A percentile compares a stretch with the other conserved stretches of the same genome.
Evolutionary conservation across 2,329 filamentous ascomycete genomes (phyloP).

Genomic region (Rhytidhysteron rufulum): DNA sequence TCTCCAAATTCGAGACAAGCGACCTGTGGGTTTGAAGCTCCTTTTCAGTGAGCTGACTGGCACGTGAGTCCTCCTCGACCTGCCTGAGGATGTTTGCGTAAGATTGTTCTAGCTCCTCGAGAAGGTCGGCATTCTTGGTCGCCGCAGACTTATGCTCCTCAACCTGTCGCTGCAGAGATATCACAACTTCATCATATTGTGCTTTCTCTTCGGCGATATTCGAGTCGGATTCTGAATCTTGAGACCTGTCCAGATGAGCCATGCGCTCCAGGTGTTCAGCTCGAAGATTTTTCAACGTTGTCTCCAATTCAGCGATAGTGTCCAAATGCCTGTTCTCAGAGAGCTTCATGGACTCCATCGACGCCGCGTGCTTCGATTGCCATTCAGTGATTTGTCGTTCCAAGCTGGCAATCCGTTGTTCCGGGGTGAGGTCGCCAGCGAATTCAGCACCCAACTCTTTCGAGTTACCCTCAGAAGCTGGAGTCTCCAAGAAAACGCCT

Average conservation of each 20-base stretch:
- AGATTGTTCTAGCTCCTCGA: constrained; percentile 70
- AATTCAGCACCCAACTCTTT: constrained; percentile 18
- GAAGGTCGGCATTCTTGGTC: constrained; percentile 62
- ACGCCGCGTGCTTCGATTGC: constrained; percentile 71
- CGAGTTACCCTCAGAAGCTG: constrained; percentile 18
- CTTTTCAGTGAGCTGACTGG: constrained; percentile 53
- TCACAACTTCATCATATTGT: constrained; percentile 51
- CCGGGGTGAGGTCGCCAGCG: constrained; percentile 34
- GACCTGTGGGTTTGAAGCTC: constrained; percentile 50
- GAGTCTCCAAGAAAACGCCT: constrained; percentile 37
- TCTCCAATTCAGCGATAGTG: constrained; percentile 71
- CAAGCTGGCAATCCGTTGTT: constrained; percentile 61
- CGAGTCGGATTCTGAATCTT: constrained; percentile 22
- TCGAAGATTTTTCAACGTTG: constrained; percentile 44
- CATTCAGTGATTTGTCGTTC: constrained; percentile 69
- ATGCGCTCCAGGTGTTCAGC: constrained; percentile 26
- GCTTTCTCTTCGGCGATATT: constrained; percentile 38
- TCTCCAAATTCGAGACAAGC: constrained; percentile 53
- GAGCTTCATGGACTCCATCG: constrained; percentile 65
- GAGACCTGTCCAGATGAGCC: constrained; percentile 26
- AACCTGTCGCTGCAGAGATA: constrained; percentile 66
- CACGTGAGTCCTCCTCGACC: constrained; percentile 62
- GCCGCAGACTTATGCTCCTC: constrained; percentile 77
- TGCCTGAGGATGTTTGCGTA: constrained; percentile 64
- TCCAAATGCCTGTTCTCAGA: constrained; percentile 70